phyloP scores from a whole-genome alignment of 352 stramenopile species.

The Phytophthora citrophthora region DNA sequence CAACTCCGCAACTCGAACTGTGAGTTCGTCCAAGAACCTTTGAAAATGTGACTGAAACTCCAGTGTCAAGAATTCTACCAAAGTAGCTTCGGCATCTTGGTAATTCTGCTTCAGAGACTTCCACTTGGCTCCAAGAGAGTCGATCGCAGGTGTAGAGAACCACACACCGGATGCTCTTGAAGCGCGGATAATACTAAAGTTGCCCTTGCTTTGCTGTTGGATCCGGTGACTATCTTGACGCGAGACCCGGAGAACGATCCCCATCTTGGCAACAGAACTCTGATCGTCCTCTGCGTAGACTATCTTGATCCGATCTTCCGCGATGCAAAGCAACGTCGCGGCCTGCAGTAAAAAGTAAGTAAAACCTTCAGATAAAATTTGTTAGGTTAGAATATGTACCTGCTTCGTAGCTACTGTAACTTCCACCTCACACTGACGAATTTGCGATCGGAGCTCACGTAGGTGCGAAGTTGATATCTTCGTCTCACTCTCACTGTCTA shows the following conservation, averaged over 20 bases:
- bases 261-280: constrained; percentile 15
- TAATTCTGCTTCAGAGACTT: constrained; percentile 31
- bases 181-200: constrained; percentile 39
- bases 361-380: background rate
- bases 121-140: constrained; percentile 43
- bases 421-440: constrained; percentile 30
- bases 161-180: constrained; percentile 50
- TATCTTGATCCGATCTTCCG: constrained; percentile 39
- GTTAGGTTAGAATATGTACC: constrained; percentile 8
- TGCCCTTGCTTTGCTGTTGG: constrained; percentile 30
- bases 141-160: constrained; percentile 47
- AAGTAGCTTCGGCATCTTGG: constrained; percentile 21
- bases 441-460: constrained; percentile 20
- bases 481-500: constrained; percentile 3
- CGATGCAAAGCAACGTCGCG: constrained; percentile 34
- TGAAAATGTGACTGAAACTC: constrained; percentile 21
- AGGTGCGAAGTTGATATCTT: constrained; percentile 9
- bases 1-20: constrained; percentile 27
- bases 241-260: constrained; percentile 49
- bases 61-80: constrained; percentile 26
- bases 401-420: constrained; percentile 28
- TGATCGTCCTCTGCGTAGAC: constrained; percentile 47
- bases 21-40: constrained; percentile 12
- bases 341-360: constrained; percentile 19
- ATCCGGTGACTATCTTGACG: constrained; percentile 52